These are phyloP conservation scores for Spergularia azorica DNA, from an alignment of 179 eudicot genomes.

Conservation along the genomic window DNA sequence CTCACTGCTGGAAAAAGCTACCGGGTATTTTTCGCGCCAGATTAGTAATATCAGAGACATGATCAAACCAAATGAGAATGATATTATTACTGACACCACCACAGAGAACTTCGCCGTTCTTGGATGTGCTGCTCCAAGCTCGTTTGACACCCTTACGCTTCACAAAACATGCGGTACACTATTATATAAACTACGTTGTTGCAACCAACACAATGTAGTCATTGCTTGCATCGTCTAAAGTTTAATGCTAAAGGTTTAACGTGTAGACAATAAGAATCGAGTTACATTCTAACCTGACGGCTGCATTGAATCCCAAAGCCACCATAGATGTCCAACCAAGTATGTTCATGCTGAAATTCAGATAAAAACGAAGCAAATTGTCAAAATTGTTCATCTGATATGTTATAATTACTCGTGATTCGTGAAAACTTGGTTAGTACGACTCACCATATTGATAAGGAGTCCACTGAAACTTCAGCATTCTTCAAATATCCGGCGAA, in stretches of 20 bases:
- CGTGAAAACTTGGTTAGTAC: background rate
- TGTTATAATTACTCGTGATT: background rate
- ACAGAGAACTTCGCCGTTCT: slow-evolving; percentile 54
- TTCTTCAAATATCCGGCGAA: slow-evolving; percentile 45
- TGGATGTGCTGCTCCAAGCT: slow-evolving; percentile 55
- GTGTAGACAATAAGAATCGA: no score
- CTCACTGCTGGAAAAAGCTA: slow-evolving; percentile 33
- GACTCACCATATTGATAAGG: slow-evolving; percentile 41
- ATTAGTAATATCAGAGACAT: slow-evolving; percentile 26
- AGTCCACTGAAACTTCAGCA: slow-evolving; percentile 41
- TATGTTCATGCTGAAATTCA: slow-evolving; percentile 50
- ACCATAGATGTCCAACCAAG: slow-evolving; percentile 66
- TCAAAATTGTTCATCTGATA: background rate
- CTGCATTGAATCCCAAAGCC: slow-evolving; percentile 62
- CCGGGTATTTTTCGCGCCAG: slow-evolving; percentile 40
- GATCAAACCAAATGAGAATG: slow-evolving; percentile 34
- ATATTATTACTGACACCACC: slow-evolving; percentile 31
- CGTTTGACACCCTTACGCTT: slow-evolving; percentile 58
- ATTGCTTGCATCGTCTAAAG: no score
- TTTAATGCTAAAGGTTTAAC: no score
- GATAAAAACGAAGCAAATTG: background rate
- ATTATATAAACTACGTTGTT: background rate
- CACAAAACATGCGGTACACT: background rate
- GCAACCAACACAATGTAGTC: no score
- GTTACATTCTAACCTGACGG: slow-evolving; percentile 45